Percentiles rank a stretch among this genome's conserved stretches.
phyloP scores from a whole-genome alignment of 768 basidiomycete genomes.

The Tulasnella sp. region DNA sequence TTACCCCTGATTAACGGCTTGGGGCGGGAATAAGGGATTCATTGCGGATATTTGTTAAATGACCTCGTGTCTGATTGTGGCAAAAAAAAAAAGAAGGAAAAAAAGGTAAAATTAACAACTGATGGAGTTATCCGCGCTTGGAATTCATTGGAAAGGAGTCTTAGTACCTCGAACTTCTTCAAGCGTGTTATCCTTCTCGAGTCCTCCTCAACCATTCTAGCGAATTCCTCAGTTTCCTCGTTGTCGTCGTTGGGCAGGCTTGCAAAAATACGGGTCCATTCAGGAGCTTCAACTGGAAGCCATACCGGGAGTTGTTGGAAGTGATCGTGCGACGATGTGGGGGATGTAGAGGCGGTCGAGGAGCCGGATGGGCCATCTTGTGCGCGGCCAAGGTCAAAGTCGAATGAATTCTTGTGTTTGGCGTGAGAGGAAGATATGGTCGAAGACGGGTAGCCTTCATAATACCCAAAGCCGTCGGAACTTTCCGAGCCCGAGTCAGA shows the following conservation, averaged over 20 bases:
- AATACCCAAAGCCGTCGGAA: not conserved
- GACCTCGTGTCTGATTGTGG: not conserved
- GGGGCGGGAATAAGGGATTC: not conserved
- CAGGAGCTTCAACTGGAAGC: not conserved
- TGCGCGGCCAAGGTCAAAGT: not conserved
- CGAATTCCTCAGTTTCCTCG: not conserved
- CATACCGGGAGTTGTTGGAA: not conserved
- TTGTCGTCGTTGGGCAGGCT: not conserved
- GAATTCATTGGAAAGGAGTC: not conserved
- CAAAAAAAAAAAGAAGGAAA: too few relatives aligned
- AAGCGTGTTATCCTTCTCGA: not conserved
- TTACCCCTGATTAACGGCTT: not conserved
- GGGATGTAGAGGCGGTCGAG: not conserved
- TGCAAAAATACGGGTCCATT: not conserved
- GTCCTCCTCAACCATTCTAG: not conserved
- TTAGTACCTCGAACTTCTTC: not conserved
- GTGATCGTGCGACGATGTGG: not conserved
- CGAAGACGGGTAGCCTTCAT: not conserved
- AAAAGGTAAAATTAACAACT: too few relatives aligned
- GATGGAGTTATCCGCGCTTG: too few relatives aligned
- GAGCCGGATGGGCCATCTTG: not conserved
- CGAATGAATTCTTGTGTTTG: not conserved
- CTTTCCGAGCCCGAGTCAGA: not conserved
- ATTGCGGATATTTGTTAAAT: not conserved
- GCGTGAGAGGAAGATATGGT: not conserved